A percentile compares a stretch with the other conserved stretches of the same genome.
phyloP scores from a whole-genome alignment of 345 rosid species.

The Xanthoceras sorbifolium region DNA sequence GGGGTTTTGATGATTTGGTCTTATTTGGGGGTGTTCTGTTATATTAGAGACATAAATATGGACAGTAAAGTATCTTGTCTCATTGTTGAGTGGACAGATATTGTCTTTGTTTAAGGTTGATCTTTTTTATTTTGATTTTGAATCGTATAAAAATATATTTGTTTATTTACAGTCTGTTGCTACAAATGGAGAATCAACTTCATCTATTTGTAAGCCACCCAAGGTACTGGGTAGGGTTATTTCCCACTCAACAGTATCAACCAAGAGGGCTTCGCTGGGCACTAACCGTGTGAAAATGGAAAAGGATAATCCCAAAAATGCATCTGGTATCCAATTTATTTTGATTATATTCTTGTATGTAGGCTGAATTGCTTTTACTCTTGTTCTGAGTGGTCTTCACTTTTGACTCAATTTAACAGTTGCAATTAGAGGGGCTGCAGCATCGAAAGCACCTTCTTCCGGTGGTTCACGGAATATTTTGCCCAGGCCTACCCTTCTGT shows the following conservation, averaged over 20 bases:
- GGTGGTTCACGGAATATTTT: constrained; percentile 37
- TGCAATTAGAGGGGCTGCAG: constrained; percentile 53
- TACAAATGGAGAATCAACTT: constrained; percentile 35
- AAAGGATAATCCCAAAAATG: constrained; percentile 41
- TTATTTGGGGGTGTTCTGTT: neutral
- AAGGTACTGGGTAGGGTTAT: constrained; percentile 36
- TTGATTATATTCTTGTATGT: neutral
- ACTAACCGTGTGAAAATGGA: constrained; percentile 52
- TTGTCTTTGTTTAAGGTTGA: neutral
- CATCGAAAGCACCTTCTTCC: constrained; percentile 35
- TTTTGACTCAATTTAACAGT: constrained; percentile 8
- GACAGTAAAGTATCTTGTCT: neutral
- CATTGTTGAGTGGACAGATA: neutral
- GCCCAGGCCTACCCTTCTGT: constrained; percentile 48
- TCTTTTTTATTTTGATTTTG: neutral
- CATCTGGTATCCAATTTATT: constrained; percentile 29
- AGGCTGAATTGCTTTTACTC: neutral
- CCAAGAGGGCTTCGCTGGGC: constrained; percentile 56
- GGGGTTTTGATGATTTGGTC: neutral
- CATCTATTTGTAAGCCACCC: constrained; percentile 55
- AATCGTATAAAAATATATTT: neutral
- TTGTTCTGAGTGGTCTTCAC: constrained; percentile 22
- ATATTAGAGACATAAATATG: neutral
- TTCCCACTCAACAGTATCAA: constrained; percentile 41
- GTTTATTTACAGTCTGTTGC: constrained; percentile 38